A percentile compares a stretch with the other conserved stretches of the same genome.
These are phyloP conservation scores for Epichloe amarillans DNA, from an alignment of 2,329 filamentous ascomycete species.

Conservation along the genomic window DNA sequence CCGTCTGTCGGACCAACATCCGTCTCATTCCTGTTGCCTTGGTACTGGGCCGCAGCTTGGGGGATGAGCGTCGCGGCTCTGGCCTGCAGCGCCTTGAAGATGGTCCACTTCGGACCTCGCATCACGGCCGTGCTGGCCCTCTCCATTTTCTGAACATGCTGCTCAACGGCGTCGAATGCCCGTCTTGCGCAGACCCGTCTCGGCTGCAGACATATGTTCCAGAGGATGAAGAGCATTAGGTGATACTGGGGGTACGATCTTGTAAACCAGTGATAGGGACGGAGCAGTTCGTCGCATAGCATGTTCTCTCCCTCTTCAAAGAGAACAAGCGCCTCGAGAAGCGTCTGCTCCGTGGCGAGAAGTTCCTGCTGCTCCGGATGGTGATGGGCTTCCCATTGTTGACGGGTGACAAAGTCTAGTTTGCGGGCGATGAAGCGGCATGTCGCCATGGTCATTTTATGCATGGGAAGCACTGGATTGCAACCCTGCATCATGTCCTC, in stretches of 20 bases:
- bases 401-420: slow-evolving; percentile 20
- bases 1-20: not conserved
- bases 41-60: not conserved
- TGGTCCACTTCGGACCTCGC: slow-evolving; percentile 17
- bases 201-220: slow-evolving; percentile 28
- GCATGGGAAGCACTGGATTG: slow-evolving; percentile 37
- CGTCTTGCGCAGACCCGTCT: slow-evolving; percentile 14
- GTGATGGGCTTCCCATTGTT: slow-evolving; percentile 13
- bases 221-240: slow-evolving; percentile 28
- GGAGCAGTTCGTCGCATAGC: slow-evolving; percentile 23
- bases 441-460: slow-evolving; percentile 17
- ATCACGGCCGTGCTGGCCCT: not conserved
- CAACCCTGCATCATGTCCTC: slow-evolving; percentile 25
- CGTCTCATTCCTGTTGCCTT: not conserved
- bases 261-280: slow-evolving; percentile 23
- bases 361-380: slow-evolving; percentile 9
- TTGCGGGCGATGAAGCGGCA: slow-evolving; percentile 20
- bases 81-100: slow-evolving; percentile 17
- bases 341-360: slow-evolving; percentile 18
- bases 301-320: slow-evolving; percentile 19
- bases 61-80: slow-evolving; percentile 15
- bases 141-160: slow-evolving; percentile 6
- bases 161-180: slow-evolving; percentile 17
- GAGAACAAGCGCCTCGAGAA: slow-evolving; percentile 19
- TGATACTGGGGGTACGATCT: slow-evolving; percentile 30